Evolutionary conservation across 805 yeast species (phyloP).

Genomic region (Candida ponderosae): DNA sequence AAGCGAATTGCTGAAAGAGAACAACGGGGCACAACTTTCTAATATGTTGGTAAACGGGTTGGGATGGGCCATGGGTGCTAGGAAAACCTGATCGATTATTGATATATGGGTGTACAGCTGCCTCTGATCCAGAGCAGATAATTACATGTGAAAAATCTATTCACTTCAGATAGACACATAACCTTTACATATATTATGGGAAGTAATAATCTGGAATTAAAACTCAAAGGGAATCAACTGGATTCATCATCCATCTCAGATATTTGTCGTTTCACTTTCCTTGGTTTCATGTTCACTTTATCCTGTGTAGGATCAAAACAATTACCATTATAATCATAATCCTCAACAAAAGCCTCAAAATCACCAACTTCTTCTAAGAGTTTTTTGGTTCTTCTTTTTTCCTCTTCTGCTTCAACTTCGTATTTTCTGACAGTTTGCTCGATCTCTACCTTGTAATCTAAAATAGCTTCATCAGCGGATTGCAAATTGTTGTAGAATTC

Average conservation of each 20-base stretch:
- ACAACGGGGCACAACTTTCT: slow-evolving; percentile 26
- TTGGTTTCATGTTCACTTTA: too few relatives aligned
- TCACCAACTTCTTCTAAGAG: neutral
- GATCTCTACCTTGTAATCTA: neutral
- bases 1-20: slow-evolving; percentile 11
- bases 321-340: neutral
- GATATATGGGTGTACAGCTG: neutral
- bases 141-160: too few relatives aligned
- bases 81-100: slow-evolving; percentile 6
- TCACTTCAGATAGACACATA: too few relatives aligned
- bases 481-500: slow-evolving; percentile 53
- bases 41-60: slow-evolving; percentile 38
- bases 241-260: too few relatives aligned
- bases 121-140: too few relatives aligned
- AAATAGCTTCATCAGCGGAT: slow-evolving; percentile 21
- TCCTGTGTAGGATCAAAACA: neutral
- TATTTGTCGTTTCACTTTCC: too few relatives aligned
- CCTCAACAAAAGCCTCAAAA: neutral
- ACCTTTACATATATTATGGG: too few relatives aligned
- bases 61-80: slow-evolving; percentile 47
- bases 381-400: neutral
- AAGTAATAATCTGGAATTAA: too few relatives aligned
- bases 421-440: neutral
- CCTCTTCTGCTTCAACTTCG: slow-evolving; percentile 1
- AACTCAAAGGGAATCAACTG: too few relatives aligned